Conservation (phyloP, 108 stramenopile genomes). For the Cyclostephanos tholiformis region DNA sequence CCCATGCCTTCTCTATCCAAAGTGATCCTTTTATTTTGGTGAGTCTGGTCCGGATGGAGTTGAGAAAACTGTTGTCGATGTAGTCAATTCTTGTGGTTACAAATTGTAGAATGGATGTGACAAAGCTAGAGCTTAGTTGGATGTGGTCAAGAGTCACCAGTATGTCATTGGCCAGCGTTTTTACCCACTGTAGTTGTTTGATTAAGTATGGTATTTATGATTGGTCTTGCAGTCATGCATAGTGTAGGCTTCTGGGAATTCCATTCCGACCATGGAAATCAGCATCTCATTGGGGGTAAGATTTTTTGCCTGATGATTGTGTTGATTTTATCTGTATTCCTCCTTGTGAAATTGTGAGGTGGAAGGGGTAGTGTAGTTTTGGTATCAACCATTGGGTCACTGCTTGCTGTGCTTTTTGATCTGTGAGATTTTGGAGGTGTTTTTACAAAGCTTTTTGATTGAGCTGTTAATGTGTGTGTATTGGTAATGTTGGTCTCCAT, state of each 20-base stretch:
- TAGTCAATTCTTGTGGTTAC: not conserved
- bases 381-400: not conserved
- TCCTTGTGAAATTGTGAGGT: not conserved
- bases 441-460: not conserved
- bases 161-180: conserved; percentile 14
- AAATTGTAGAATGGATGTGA: not conserved
- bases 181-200: conserved; percentile 4
- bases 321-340: not conserved
- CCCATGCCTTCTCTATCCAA: not conserved
- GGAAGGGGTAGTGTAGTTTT: not conserved
- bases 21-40: not conserved
- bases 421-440: not conserved
- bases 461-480: not conserved
- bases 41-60: not conserved
- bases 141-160: conserved; percentile 6
- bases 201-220: not conserved
- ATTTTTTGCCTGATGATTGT: not conserved
- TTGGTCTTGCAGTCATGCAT: conserved; percentile 7
- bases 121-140: not conserved
- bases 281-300: not conserved
- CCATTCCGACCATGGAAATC: conserved; percentile 1
- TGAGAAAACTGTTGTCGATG: not conserved
- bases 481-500: not conserved
- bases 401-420: not conserved
- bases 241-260: not conserved